Conservation (phyloP, 495 filamentous ascomycete genomes). For the Lophiostoma macrostomum region DNA sequence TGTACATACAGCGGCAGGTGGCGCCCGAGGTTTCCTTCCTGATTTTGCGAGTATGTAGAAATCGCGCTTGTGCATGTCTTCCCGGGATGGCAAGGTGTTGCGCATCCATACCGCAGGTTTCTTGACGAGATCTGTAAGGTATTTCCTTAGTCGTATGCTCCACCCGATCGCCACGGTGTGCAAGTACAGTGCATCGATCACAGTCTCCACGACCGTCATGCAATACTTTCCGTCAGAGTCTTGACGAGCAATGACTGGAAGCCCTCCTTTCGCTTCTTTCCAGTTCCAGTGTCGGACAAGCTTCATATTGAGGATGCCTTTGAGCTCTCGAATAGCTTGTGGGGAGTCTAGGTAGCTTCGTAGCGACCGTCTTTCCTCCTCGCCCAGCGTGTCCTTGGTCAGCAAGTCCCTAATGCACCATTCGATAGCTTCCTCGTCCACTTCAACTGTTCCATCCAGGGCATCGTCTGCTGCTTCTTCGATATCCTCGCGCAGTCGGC, state of each 20-base stretch:
- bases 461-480: constrained; percentile 3
- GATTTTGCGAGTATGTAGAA: constrained; percentile 14
- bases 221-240: constrained; percentile 18
- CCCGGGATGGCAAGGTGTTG: background rate
- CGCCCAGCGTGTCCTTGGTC: constrained; percentile 1
- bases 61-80: constrained; percentile 17
- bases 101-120: constrained; percentile 8
- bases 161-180: constrained; percentile 14
- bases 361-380: constrained; percentile 17
- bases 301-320: constrained; percentile 12
- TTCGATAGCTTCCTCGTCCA: constrained; percentile 11
- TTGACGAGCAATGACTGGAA: constrained; percentile 16
- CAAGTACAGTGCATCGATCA: constrained; percentile 25
- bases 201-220: constrained; percentile 21
- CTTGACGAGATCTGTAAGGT: background rate
- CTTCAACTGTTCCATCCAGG: background rate
- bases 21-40: background rate
- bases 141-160: constrained; percentile 7
- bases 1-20: constrained; percentile 1
- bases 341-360: constrained; percentile 24
- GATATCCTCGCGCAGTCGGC: constrained; percentile 8
- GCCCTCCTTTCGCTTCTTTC: constrained; percentile 18
- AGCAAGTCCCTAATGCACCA: constrained; percentile 27
- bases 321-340: constrained; percentile 15
- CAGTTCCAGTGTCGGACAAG: constrained; percentile 26